A percentile compares a stretch with the other conserved stretches of the same genome.
phyloP scores from a whole-genome alignment of 179 eudicot genomes.

The Amaranthus tricolor region DNA sequence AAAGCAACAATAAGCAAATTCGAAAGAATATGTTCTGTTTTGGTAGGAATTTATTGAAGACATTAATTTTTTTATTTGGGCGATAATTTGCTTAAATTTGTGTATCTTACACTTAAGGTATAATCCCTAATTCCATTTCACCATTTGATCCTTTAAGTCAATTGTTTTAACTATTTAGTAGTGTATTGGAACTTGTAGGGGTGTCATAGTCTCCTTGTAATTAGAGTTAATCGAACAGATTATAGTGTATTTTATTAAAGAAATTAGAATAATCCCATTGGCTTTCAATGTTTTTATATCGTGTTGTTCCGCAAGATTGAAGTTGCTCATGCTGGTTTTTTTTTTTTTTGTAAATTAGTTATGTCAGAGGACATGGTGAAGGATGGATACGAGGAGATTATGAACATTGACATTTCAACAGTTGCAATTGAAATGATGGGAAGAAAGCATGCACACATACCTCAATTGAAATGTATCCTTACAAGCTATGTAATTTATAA shows the following conservation, averaged over 20 bases:
- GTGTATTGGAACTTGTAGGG: not conserved
- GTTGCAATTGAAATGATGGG: conserved; percentile 89
- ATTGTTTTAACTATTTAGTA: not conserved
- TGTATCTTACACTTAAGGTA: not conserved
- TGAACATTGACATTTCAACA: conserved; percentile 79
- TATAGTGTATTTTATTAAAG: not conserved
- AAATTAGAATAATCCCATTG: not conserved
- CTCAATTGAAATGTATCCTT: conserved; percentile 85
- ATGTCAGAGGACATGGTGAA: conserved; percentile 96
- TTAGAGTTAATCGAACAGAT: not conserved
- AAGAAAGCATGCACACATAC: conserved; percentile 65
- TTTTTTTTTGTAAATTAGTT: conserved; percentile 42
- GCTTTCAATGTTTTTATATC: not conserved
- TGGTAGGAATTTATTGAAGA: too few species aligned
- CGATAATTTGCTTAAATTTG: not conserved
- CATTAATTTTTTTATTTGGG: not conserved
- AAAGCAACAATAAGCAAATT: too few species aligned
- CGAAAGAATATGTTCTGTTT: too few species aligned
- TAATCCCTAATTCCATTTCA: conserved; percentile 21
- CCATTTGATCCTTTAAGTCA: conserved; percentile 66
- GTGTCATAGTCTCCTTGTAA: not conserved
- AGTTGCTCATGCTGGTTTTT: conserved; percentile 11
- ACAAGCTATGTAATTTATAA: not conserved
- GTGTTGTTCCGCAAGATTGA: not conserved
- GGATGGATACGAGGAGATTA: conserved; percentile 82